Conservation (phyloP, 768 basidiomycete species). For the Suillus paluster region DNA sequence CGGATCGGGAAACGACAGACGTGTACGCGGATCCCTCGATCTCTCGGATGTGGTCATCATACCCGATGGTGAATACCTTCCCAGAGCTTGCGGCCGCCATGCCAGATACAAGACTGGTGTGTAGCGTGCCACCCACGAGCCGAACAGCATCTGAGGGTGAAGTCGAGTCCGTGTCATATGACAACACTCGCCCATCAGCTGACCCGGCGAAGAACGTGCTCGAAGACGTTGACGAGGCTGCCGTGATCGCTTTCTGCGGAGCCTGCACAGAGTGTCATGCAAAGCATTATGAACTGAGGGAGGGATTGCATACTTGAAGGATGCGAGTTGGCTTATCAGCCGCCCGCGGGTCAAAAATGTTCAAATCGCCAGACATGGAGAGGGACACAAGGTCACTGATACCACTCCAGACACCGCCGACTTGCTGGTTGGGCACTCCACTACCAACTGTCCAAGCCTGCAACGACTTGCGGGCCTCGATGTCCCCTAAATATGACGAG, state of each 20-base stretch:
- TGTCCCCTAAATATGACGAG: constrained; percentile 65
- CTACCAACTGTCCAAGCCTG: constrained; percentile 75
- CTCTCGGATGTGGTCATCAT: constrained; percentile 79
- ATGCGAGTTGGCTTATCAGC: constrained; percentile 63
- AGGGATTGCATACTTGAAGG: constrained; percentile 55
- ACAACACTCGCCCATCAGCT: constrained; percentile 75
- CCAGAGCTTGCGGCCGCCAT: constrained; percentile 53
- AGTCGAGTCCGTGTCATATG: constrained; percentile 51
- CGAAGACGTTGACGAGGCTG: constrained; percentile 47
- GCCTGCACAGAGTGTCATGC: constrained; percentile 50
- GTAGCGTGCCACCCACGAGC: constrained; percentile 63
- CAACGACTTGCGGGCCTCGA: constrained; percentile 66
- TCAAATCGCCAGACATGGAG: constrained; percentile 81
- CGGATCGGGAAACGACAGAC: constrained; percentile 41
- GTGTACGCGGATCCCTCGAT: constrained; percentile 56
- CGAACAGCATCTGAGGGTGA: constrained; percentile 42
- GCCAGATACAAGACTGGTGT: constrained; percentile 71
- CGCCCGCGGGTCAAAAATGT: constrained; percentile 77
- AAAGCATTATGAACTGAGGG: background rate
- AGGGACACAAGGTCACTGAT: constrained; percentile 77
- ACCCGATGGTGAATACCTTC: constrained; percentile 73
- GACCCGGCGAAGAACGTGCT: constrained; percentile 83
- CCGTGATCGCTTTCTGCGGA: constrained; percentile 81
- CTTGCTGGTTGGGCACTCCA: constrained; percentile 81
- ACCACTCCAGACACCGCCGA: constrained; percentile 85